Conservation (phyloP, 108 stramenopile genomes). For the Parietichytrium sp. region DNA sequence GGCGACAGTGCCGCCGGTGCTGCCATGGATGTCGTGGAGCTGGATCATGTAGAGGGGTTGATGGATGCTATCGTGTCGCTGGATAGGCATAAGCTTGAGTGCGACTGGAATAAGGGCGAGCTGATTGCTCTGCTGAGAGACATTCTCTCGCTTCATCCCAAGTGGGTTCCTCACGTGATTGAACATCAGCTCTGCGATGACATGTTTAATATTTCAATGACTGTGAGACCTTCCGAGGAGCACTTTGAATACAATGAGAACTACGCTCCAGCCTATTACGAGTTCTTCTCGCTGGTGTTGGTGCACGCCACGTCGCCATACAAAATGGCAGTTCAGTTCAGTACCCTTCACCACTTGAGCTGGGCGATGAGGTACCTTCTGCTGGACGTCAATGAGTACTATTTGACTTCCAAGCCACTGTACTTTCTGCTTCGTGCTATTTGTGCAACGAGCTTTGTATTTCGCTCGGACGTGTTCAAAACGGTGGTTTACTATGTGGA, state of each 20-base stretch:
- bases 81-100: constrained; percentile 5
- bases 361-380: background rate
- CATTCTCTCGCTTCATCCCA: background rate
- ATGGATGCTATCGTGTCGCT: background rate
- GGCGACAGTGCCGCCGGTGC: no score
- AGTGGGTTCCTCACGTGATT: no score
- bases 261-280: constrained; percentile 13
- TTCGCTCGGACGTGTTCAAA: no score
- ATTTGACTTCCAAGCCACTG: background rate
- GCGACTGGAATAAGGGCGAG: constrained; percentile 28
- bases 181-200: background rate
- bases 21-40: no score
- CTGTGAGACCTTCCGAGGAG: background rate
- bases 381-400: constrained; percentile 16
- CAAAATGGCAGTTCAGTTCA: background rate
- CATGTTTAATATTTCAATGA: background rate
- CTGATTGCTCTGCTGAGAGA: background rate
- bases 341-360: background rate
- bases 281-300: background rate
- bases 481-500: no score
- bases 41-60: no score
- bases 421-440: background rate
- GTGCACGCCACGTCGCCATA: background rate
- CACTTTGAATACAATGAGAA: constrained; percentile 15
- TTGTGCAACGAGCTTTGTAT: no score